Conservation (phyloP, 768 basidiomycete genomes). For the Tricholoma sp. region DNA sequence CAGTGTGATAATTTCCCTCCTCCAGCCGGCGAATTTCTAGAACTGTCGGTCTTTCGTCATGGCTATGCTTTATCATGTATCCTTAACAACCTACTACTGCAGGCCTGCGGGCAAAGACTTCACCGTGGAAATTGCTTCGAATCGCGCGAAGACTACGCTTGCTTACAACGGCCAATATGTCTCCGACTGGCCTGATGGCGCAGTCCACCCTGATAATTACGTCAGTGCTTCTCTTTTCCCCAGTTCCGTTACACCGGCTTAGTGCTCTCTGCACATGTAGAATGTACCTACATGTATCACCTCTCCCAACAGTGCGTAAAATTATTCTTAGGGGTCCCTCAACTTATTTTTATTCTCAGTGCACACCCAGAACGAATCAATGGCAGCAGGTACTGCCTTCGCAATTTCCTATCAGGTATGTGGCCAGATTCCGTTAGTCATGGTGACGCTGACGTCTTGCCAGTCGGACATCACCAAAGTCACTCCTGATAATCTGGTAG, state of each 20-base stretch:
- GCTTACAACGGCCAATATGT: constrained; percentile 34
- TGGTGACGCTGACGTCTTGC: constrained; percentile 1
- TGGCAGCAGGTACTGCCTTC: constrained; percentile 51
- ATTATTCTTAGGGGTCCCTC: neutral
- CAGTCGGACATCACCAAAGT: constrained; percentile 45
- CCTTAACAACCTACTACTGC: neutral
- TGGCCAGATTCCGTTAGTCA: neutral
- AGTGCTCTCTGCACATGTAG: constrained; percentile 13
- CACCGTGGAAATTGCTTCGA: constrained; percentile 43
- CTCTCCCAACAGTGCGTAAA: constrained; percentile 41
- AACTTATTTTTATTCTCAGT: constrained; percentile 25
- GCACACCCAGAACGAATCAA: constrained; percentile 46
- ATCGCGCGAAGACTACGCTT: constrained; percentile 42
- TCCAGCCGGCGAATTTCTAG: constrained; percentile 32
- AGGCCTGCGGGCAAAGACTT: constrained; percentile 47
- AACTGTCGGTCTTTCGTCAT: constrained; percentile 30
- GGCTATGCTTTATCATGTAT: no score
- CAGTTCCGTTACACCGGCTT: neutral
- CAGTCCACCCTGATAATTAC: constrained; percentile 37
- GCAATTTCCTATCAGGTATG: constrained; percentile 47
- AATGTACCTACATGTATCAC: constrained; percentile 38
- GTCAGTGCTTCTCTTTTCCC: constrained; percentile 22
- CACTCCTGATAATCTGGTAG: constrained; percentile 42
- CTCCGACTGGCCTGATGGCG: constrained; percentile 44
- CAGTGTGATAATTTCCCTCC: constrained; percentile 43